phyloP scores from a whole-genome alignment of 495 filamentous ascomycete genomes.

The Chaetomium cochliodes region DNA sequence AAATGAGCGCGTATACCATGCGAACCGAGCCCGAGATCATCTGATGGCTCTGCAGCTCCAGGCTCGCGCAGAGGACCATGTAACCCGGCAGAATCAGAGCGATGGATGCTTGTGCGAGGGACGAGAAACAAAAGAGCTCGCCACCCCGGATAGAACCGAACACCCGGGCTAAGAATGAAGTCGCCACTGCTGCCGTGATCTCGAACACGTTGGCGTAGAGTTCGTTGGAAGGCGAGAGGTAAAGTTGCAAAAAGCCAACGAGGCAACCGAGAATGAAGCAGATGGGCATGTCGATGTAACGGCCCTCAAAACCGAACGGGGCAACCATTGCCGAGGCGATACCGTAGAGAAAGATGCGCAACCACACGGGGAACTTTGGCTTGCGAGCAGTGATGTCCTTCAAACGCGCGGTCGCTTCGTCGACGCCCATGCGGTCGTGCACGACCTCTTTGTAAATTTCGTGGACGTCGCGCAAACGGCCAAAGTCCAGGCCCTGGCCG shows the following conservation, averaged over 20 bases:
- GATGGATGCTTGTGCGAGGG: slow-evolving; percentile 85
- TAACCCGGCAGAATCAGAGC: slow-evolving; percentile 87
- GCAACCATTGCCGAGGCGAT: slow-evolving; percentile 75
- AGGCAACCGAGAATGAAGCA: slow-evolving; percentile 82
- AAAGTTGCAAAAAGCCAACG: slow-evolving; percentile 77
- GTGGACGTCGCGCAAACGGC: slow-evolving; percentile 79
- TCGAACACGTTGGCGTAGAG: slow-evolving; percentile 89
- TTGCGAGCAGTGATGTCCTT: slow-evolving; percentile 62
- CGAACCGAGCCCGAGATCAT: slow-evolving; percentile 89
- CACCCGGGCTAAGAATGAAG: slow-evolving; percentile 83
- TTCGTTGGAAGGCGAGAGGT: slow-evolving; percentile 74
- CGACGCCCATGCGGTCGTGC: slow-evolving; percentile 80
- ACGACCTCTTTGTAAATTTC: slow-evolving; percentile 92
- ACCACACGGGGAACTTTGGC: slow-evolving; percentile 65
- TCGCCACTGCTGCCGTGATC: slow-evolving; percentile 79
- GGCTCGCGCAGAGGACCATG: slow-evolving; percentile 65
- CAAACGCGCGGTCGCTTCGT: slow-evolving; percentile 73
- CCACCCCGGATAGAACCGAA: slow-evolving; percentile 78
- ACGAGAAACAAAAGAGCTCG: slow-evolving; percentile 83
- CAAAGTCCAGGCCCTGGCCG: slow-evolving; percentile 76
- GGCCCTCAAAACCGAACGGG: slow-evolving; percentile 87
- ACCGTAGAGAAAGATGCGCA: slow-evolving; percentile 80
- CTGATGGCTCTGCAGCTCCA: slow-evolving; percentile 83
- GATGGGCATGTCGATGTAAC: slow-evolving; percentile 84
- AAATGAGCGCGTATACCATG: slow-evolving; percentile 95